Conservation (phyloP, 176 grass and related monocot genomes). For the Cenchrus americanus region DNA sequence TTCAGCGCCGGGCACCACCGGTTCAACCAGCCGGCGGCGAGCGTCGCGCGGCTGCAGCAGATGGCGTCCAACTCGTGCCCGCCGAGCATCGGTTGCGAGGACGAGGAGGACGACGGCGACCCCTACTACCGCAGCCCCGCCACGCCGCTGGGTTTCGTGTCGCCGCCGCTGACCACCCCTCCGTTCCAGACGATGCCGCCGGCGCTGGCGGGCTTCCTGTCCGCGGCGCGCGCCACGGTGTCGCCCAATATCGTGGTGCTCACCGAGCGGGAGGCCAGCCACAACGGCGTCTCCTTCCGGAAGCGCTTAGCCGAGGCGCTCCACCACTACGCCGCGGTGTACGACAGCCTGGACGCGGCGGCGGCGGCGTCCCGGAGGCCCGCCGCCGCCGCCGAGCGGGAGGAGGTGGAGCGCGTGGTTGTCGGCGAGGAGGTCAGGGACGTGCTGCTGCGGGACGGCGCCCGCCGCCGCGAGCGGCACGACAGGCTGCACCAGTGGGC, state of each 20-base stretch:
- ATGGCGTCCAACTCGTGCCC: neutral
- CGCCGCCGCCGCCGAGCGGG: neutral
- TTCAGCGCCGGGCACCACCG: neutral
- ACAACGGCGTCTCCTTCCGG: slow-evolving; percentile 35
- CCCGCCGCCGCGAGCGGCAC: slow-evolving; percentile 36
- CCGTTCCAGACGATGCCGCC: neutral
- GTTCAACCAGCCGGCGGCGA: neutral
- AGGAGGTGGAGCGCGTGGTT: slow-evolving; percentile 34
- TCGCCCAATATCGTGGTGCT: slow-evolving; percentile 40
- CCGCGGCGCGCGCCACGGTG: neutral
- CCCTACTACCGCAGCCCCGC: neutral
- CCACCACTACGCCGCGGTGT: slow-evolving; percentile 41
- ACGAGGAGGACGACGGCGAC: neutral
- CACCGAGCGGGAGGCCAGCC: slow-evolving; percentile 50
- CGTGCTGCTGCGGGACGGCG: slow-evolving; percentile 32
- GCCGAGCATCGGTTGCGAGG: neutral
- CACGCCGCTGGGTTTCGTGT: slow-evolving; percentile 22
- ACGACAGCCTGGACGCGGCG: slow-evolving; percentile 13
- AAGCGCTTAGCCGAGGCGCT: slow-evolving; percentile 51
- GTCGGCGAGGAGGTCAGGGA: slow-evolving; percentile 46
- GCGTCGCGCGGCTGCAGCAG: neutral
- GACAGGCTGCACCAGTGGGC: slow-evolving; percentile 48
- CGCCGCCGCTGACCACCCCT: neutral
- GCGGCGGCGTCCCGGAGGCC: neutral
- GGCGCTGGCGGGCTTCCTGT: slow-evolving; percentile 24